A percentile compares a stretch with the other conserved stretches of the same genome.
These are phyloP conservation scores for Talaromyces sp. DNA, from an alignment of 2,329 filamentous ascomycete species.

Conservation along the genomic window DNA sequence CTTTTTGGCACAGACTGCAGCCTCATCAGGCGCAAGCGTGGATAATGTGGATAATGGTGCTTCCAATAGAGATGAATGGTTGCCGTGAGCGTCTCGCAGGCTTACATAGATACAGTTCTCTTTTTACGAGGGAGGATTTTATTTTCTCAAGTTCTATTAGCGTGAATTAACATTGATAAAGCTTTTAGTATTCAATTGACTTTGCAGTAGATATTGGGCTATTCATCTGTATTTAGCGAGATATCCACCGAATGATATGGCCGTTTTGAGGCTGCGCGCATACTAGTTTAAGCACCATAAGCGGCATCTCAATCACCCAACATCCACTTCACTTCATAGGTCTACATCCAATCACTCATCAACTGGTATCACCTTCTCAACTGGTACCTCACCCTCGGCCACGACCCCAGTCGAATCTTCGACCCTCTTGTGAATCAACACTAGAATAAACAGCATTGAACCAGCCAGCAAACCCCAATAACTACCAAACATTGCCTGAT, in stretches of 20 bases:
- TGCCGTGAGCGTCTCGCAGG: not conserved
- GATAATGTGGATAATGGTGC: not conserved
- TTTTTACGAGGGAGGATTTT: not conserved
- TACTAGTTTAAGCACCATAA: not conserved
- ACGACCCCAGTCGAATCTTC: slow-evolving; percentile 18
- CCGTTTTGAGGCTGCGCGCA: not conserved
- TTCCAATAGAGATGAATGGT: not conserved
- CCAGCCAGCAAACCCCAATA: slow-evolving; percentile 24
- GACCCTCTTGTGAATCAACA: slow-evolving; percentile 22
- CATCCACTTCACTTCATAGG: not conserved
- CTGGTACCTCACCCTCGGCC: not conserved
- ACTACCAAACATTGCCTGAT: slow-evolving; percentile 23
- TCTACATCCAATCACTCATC: not conserved
- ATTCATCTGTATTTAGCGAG: not conserved
- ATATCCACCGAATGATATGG: not conserved
- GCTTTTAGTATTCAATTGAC: not conserved
- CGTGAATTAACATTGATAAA: not conserved
- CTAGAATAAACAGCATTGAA: slow-evolving; percentile 21
- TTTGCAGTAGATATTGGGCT: not conserved
- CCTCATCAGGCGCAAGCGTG: not conserved
- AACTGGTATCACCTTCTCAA: slow-evolving; percentile 1
- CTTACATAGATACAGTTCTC: not conserved
- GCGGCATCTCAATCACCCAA: not conserved
- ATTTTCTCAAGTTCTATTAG: not conserved
- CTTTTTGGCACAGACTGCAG: slow-evolving; percentile 3